These are phyloP conservation scores for Lentinula aciculospora DNA, from an alignment of 768 basidiomycete genomes.

Conservation along the genomic window DNA sequence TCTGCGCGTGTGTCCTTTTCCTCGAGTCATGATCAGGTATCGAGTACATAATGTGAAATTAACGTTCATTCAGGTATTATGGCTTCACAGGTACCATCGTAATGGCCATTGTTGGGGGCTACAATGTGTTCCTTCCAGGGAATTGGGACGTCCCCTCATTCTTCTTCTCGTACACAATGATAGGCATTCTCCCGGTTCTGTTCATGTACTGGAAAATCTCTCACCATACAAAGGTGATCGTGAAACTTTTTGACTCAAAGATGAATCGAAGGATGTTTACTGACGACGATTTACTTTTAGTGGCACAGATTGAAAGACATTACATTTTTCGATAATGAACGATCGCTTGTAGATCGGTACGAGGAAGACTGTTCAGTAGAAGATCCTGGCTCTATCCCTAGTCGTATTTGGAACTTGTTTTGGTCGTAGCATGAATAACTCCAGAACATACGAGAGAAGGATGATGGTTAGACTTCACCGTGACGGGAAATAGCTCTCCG, in stretches of 20 bases:
- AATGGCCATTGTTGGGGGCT: constrained; percentile 45
- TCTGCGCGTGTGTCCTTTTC: constrained; percentile 30
- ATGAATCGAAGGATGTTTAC: neutral
- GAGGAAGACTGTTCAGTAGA: constrained; percentile 22
- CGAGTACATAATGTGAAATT: neutral
- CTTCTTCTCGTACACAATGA: constrained; percentile 45
- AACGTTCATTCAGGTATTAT: constrained; percentile 30
- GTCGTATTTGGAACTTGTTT: constrained; percentile 19
- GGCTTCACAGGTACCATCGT: constrained; percentile 34
- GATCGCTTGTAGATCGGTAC: constrained; percentile 36
- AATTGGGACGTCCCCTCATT: constrained; percentile 42
- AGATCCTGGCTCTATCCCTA: neutral
- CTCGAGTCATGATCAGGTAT: neutral
- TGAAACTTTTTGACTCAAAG: constrained; percentile 2
- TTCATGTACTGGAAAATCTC: constrained; percentile 43
- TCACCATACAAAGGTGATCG: constrained; percentile 35
- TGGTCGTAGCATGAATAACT: neutral
- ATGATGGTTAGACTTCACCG: too few species aligned
- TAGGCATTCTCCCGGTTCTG: constrained; percentile 33
- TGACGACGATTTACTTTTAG: constrained; percentile 17
- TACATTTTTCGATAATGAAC: constrained; percentile 41
- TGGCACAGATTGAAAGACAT: constrained; percentile 32
- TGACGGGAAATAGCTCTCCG: too few species aligned
- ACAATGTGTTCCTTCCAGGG: constrained; percentile 47
- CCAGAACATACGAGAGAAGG: neutral